phyloP scores from a whole-genome alignment of 2,329 filamentous ascomycete genomes.

The Exophiala sideris region DNA sequence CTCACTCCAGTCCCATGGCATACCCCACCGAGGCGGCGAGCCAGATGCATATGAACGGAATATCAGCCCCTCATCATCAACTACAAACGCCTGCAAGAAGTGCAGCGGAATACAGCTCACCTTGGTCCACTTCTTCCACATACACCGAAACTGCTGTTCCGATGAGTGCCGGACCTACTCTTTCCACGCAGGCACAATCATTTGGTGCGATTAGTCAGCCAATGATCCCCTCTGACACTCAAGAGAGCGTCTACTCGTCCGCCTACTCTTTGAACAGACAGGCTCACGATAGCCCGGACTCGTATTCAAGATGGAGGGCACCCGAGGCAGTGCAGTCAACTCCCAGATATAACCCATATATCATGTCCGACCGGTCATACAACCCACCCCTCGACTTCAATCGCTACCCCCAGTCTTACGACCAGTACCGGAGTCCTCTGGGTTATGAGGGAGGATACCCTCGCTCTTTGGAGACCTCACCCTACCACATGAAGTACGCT shows the following conservation, averaged over 20 bases:
- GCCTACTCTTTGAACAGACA: conserved; percentile 14
- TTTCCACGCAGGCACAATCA: conserved; percentile 8
- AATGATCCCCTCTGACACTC: conserved; percentile 17
- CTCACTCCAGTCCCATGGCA: conserved; percentile 11
- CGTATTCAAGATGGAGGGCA: conserved; percentile 11
- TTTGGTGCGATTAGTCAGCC: conserved; percentile 10
- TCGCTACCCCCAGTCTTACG: conserved; percentile 14
- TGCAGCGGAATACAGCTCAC: conserved; percentile 17
- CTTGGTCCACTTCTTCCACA: conserved; percentile 16
- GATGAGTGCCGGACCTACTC: conserved; percentile 11
- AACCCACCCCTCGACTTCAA: conserved; percentile 11
- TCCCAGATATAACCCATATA: conserved; percentile 15
- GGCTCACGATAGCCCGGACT: conserved; percentile 12
- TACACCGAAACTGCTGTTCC: conserved; percentile 13
- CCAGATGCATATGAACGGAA: conserved; percentile 15
- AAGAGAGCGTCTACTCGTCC: conserved; percentile 14
- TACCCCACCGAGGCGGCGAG: conserved; percentile 6
- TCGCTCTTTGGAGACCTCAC: conserved; percentile 15
- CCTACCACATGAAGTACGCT: conserved; percentile 16
- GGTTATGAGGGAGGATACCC: conserved; percentile 13
- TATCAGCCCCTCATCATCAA: conserved; percentile 4
- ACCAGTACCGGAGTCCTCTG: conserved; percentile 16
- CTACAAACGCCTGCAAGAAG: conserved; percentile 15
- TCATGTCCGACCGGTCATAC: conserved; percentile 14
- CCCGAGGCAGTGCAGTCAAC: conserved; percentile 11